These are phyloP conservation scores for Lippia alba DNA, from an alignment of 305 asterid genomes.

Conservation along the genomic window DNA sequence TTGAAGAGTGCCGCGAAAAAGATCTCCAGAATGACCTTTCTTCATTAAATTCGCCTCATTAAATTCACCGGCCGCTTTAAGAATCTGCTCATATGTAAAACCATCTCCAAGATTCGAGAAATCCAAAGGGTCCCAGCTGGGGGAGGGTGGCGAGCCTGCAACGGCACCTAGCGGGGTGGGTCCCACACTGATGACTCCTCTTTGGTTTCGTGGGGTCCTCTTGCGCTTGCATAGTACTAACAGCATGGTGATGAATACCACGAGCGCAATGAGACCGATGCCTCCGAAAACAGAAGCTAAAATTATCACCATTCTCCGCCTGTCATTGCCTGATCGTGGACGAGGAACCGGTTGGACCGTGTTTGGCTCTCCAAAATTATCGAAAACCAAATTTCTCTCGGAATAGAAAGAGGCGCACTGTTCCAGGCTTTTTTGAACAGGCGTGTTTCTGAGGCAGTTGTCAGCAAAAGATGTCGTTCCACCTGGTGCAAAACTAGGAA, in stretches of 20 bases:
- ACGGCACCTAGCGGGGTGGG: constrained; percentile 56
- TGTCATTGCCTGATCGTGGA: constrained; percentile 36
- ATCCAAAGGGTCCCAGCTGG: constrained; percentile 52
- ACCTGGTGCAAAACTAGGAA: constrained; percentile 57
- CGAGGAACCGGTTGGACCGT: constrained; percentile 49
- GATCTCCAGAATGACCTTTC: constrained; percentile 87
- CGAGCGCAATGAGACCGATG: constrained; percentile 55
- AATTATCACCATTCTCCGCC: constrained; percentile 50
- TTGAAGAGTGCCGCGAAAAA: constrained; percentile 73
- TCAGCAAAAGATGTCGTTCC: constrained; percentile 41
- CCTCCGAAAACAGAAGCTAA: constrained; percentile 79
- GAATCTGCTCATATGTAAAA: constrained; percentile 80
- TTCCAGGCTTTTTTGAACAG: constrained; percentile 56
- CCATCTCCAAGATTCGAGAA: constrained; percentile 68
- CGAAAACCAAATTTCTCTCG: constrained; percentile 68
- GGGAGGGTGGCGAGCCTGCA: constrained; percentile 48
- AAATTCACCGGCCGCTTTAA: constrained; percentile 71
- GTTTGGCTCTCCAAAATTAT: constrained; percentile 71
- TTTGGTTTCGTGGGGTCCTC: constrained; percentile 55
- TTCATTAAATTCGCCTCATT: constrained; percentile 64
- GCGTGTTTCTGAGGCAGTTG: constrained; percentile 70
- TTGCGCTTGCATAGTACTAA: constrained; percentile 61
- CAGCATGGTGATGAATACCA: constrained; percentile 42
- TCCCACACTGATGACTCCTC: constrained; percentile 58
- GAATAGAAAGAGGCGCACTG: constrained; percentile 75